Base-by-base conservation (phyloP, 1,284 basidiomycete genomes). In the Filobasidium uniguttulatum region DNA sequence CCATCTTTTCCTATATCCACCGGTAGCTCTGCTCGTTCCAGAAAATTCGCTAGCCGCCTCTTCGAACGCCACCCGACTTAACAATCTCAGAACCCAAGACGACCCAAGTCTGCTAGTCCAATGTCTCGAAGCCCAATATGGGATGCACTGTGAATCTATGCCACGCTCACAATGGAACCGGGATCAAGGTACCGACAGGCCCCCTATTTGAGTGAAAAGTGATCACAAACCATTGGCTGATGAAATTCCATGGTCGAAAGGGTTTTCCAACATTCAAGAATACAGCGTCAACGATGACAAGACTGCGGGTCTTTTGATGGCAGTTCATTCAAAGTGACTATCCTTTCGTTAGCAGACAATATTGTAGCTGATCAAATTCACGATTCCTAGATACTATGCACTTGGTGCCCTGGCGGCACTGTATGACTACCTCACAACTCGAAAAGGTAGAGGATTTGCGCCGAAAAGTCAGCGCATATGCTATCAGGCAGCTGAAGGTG, bases 111-210 rank as follows among this genome's bases (percentile, higher is more conserved):
- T 83, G 30, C 71, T 90, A 9, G 77, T 89, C 0, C 76, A 82
- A 57, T 79, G 77, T 53, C 75, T 90, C 12, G 74, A 76, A 52
- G 81, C 85, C 46, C 81, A 86, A 55, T 86, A 85, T 60, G 75
- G 72, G 14, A 70, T 80, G 0, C 73, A 76, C 4, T 66, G 85
- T 15, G 79, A 82, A 55, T 74, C 81, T 5, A 75, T 89, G 7
- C 69, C 77, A n/a, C 73, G 87, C 48, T 80, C 75, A 53, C 82
- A 81, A 59, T 93, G 85, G 86, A 86, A 85, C 54, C 80, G 85
- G 51, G 74, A 73, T 22, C 77, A 77, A 54, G 87, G 85, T 83
- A 50, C 12, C 6, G 20, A 48, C 49, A 23, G 30, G 29, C 14
- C 1, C 35, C 15, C 26, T 20, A 22, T 49, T 17, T 3, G 1